Conservation (phyloP, 345 rosid genomes). For the Ceriops decandra region DNA sequence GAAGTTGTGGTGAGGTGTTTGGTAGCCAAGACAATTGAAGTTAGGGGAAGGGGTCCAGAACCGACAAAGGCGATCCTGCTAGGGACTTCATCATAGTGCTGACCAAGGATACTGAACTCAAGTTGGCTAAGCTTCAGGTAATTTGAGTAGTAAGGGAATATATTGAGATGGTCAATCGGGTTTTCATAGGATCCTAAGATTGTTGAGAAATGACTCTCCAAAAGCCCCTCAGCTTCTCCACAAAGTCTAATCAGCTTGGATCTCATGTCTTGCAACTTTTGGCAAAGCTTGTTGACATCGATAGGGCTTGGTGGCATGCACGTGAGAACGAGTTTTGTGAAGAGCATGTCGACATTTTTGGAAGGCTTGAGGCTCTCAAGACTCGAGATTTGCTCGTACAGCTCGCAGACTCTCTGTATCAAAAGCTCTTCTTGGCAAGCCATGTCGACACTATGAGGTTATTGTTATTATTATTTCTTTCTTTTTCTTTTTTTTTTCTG, state of each 20-base stretch:
- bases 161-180: slow-evolving; percentile 60
- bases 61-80: slow-evolving; percentile 69
- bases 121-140: slow-evolving; percentile 77
- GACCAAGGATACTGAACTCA: slow-evolving; percentile 51
- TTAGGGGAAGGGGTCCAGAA: slow-evolving; percentile 87
- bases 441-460: slow-evolving; percentile 78
- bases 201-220: slow-evolving; percentile 67
- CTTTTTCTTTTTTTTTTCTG: rapidly evolving
- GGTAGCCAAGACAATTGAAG: slow-evolving; percentile 68
- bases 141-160: slow-evolving; percentile 80
- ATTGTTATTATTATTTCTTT: not conserved
- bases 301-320: slow-evolving; percentile 78
- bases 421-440: slow-evolving; percentile 50
- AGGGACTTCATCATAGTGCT: slow-evolving; percentile 39
- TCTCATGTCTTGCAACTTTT: slow-evolving; percentile 55
- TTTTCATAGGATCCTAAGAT: slow-evolving; percentile 53
- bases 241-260: slow-evolving; percentile 66
- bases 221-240: slow-evolving; percentile 70
- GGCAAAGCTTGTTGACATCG: slow-evolving; percentile 60
- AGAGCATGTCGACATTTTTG: slow-evolving; percentile 77
- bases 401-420: slow-evolving; percentile 47
- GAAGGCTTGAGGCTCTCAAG: slow-evolving; percentile 69
- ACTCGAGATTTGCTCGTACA: slow-evolving; percentile 62
- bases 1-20: slow-evolving; percentile 47
- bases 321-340: slow-evolving; percentile 68